phyloP scores from a whole-genome alignment of 176 grass and related monocot genomes.

The Musa troglodytarum region DNA sequence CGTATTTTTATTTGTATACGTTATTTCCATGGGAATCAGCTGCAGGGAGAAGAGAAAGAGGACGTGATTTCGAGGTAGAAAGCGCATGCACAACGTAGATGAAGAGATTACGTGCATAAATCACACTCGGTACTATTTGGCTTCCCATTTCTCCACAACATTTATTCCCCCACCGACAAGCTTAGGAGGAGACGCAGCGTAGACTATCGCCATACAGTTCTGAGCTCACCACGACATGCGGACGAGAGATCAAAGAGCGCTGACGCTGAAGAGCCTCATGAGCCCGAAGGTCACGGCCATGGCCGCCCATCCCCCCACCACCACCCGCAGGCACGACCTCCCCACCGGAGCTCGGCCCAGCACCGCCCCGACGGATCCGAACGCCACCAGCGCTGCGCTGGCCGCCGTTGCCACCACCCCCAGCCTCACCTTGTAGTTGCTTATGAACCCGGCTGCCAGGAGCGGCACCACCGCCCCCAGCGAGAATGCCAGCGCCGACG shows the following conservation, averaged over 20 bases:
- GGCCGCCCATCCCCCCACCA: conserved; percentile 35
- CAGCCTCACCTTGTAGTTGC: conserved; percentile 29
- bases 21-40: no score
- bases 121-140: no score
- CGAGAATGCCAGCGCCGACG: conserved; percentile 52
- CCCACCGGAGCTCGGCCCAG: conserved; percentile 28
- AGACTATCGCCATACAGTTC: not conserved
- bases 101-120: no score
- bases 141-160: no score
- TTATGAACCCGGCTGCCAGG: conserved; percentile 49
- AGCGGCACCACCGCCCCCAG: conserved; percentile 43
- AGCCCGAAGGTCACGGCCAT: conserved; percentile 45
- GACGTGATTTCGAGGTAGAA: no score
- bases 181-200: not conserved
- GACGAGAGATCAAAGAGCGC: conserved; percentile 28
- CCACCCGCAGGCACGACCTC: conserved; percentile 34
- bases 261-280: conserved; percentile 49
- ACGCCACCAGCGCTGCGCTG: conserved; percentile 25
- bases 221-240: no score
- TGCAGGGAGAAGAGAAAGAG: no score
- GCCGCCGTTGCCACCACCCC: conserved; percentile 37
- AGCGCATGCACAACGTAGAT: no score
- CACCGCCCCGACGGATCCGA: conserved; percentile 46
- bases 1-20: no score
- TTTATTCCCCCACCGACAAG: not conserved